These are phyloP conservation scores for Cutaneotrichosporon dermatis DNA, from an alignment of 1,284 basidiomycete species.

Conservation along the genomic window DNA sequence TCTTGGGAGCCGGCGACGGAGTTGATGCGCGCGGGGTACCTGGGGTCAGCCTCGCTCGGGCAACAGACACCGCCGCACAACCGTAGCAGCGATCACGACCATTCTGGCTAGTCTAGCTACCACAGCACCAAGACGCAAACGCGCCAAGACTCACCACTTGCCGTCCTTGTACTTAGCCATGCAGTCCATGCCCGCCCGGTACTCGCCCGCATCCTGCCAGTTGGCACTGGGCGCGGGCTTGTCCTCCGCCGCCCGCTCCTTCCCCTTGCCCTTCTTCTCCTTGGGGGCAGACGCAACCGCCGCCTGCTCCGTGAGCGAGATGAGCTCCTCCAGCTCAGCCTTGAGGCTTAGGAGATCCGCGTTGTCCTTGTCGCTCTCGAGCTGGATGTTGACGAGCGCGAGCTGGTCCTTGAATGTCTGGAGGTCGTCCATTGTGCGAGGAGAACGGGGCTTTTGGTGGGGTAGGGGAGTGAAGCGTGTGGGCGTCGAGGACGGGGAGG, in stretches of 20 bases:
- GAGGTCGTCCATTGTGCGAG: constrained; percentile 54
- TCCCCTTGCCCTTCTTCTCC: constrained; percentile 11
- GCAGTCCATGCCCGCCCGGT: constrained; percentile 81
- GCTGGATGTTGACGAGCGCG: constrained; percentile 80
- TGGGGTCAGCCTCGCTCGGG: constrained; percentile 17
- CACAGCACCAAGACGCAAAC: no score
- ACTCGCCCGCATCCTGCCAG: constrained; percentile 42
- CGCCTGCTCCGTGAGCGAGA: constrained; percentile 74
- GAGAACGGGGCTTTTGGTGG: no score
- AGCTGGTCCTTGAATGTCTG: constrained; percentile 83
- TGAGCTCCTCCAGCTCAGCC: constrained; percentile 82
- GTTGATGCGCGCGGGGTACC: constrained; percentile 85
- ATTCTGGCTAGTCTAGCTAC: no score
- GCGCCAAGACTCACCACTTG: constrained; percentile 53
- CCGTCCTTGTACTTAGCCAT: constrained; percentile 88
- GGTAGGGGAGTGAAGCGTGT: no score
- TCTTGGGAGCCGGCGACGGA: constrained; percentile 79
- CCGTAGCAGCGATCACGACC: neutral
- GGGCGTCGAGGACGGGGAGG: neutral
- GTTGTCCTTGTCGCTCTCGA: constrained; percentile 77
- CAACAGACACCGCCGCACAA: no score
- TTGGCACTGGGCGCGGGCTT: constrained; percentile 8
- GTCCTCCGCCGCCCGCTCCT: constrained; percentile 17
- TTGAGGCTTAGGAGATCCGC: constrained; percentile 64
- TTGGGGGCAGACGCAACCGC: constrained; percentile 43